Base-by-base conservation (phyloP, 1,284 basidiomycete species). In the Austroboletus niveus region DNA sequence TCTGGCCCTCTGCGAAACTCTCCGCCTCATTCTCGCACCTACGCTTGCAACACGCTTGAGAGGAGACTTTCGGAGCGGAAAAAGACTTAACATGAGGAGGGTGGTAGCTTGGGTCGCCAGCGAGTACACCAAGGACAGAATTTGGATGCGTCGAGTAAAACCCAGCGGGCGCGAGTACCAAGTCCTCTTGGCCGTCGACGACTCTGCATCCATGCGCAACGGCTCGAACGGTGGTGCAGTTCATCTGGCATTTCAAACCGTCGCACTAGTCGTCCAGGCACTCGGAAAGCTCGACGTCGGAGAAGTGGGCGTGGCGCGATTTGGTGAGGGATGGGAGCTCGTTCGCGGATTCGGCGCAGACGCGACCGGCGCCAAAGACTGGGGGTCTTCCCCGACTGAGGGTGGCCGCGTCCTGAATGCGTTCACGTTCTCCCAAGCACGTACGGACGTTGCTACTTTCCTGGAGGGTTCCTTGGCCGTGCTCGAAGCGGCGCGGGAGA, bases 101-200 rank as follows among this genome's bases (percentile, higher is more conserved):
- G 95, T 99, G 69, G 94, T 99, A 51, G 87, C 93, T 2, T 99
- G 98, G 76, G 96, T 99, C 60, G 97, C 97, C 9, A 94, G 90
- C 69, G 97, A 99, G 74, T 99, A 94, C 75, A 98, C 95, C 52
- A 99, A 99, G 72, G 97, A 99, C 79, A 97, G 97, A 75, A 99
- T 99, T 62, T 99, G 97, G 97, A 78, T 99, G 32, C 86, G 97
- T 29, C 83, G 97, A 30, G 98, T 95, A 5, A 87, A 92, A 54
- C 96, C 97, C 1, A 93, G 90, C 62, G 85, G 92, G 64, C 84
- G 97, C 47, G 95, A 98, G 69, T 99, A 99, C 70, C 97, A 99
- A 65, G 87, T 99, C 3, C 81, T 99, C 42, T 80, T 99, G 48
- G 89, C 94, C 7, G 84, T 99, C 48, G 97, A 99, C 66, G 97